These are phyloP conservation scores for Allomyces javanicus DNA, from an alignment of 192 early-diverging fungal species.

Conservation along the genomic window DNA sequence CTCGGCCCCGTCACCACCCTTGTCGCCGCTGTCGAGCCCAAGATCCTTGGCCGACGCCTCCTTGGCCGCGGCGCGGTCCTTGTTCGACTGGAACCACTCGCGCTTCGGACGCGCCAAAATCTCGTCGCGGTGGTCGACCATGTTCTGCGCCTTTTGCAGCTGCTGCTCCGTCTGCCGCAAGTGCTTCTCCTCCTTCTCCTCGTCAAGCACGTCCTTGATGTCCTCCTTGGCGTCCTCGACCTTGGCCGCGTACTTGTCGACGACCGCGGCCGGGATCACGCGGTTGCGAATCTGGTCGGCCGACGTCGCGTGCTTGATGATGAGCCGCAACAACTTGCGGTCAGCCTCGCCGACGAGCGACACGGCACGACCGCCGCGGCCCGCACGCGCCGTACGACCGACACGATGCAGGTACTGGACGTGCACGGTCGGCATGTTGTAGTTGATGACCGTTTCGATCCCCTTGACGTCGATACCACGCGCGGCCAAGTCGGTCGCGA, in stretches of 20 bases:
- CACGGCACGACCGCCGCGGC: constrained; percentile 64
- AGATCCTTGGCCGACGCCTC: constrained; percentile 6
- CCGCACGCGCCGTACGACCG: constrained; percentile 89
- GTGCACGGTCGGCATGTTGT: constrained; percentile 87
- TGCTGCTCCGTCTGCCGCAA: constrained; percentile 80
- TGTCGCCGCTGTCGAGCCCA: constrained; percentile 6
- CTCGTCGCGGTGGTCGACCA: constrained; percentile 64
- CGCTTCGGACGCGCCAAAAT: constrained; percentile 71
- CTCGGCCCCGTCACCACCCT: constrained; percentile 3
- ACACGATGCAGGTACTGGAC: constrained; percentile 86
- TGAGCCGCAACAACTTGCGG: constrained; percentile 76
- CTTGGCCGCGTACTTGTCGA: constrained; percentile 52
- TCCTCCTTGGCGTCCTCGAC: constrained; percentile 45
- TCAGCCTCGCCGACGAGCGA: constrained; percentile 84
- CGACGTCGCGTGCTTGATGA: constrained; percentile 60
- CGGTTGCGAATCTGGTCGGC: constrained; percentile 65
- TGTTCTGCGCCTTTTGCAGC: constrained; percentile 61
- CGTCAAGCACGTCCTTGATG: constrained; percentile 41
- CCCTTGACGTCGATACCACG: constrained; percentile 95
- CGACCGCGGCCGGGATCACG: constrained; percentile 56
- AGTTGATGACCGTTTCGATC: constrained; percentile 95
- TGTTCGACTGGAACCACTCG: constrained; percentile 83
- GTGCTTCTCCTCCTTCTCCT: constrained; percentile 64
- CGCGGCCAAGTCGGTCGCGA: constrained; percentile 90
- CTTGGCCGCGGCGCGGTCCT: constrained; percentile 50